phyloP scores from a whole-genome alignment of 106 monocot species.

The Platanthera zijinensis region DNA sequence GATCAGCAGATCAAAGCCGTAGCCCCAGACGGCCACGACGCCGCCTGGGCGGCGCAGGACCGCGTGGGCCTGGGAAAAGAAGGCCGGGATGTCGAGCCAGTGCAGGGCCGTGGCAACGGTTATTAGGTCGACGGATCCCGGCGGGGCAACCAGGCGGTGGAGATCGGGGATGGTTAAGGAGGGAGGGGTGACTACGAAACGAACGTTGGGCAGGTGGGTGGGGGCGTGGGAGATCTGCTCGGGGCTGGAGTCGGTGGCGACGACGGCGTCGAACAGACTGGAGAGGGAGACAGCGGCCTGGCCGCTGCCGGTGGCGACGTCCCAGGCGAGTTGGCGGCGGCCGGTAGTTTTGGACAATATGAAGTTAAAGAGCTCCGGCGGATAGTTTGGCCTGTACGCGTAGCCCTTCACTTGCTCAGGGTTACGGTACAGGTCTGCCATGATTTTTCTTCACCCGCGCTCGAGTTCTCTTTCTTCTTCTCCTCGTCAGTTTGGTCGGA shows the following conservation, averaged over 20 bases:
- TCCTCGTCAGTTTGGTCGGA: too few species aligned
- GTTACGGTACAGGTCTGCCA: slow-evolving; percentile 59
- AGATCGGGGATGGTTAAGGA: slow-evolving; percentile 20
- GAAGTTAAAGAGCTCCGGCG: slow-evolving; percentile 58
- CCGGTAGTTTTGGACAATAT: slow-evolving; percentile 53
- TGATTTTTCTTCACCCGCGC: slow-evolving; percentile 7
- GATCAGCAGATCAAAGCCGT: neutral
- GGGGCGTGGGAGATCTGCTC: slow-evolving; percentile 25
- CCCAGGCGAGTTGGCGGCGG: slow-evolving; percentile 59
- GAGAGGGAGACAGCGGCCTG: slow-evolving; percentile 41
- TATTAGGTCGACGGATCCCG: slow-evolving; percentile 52
- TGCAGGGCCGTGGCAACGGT: slow-evolving; percentile 81
- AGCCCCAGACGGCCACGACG: slow-evolving; percentile 75
- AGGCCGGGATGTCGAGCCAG: slow-evolving; percentile 67
- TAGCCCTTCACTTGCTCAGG: slow-evolving; percentile 24
- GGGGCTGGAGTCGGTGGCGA: slow-evolving; percentile 63
- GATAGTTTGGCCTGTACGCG: slow-evolving; percentile 53
- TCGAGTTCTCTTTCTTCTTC: too few species aligned
- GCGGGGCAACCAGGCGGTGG: slow-evolving; percentile 23
- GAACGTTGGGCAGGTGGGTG: slow-evolving; percentile 44
- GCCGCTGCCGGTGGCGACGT: slow-evolving; percentile 86
- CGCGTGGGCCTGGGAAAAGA: slow-evolving; percentile 33
- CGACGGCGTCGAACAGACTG: slow-evolving; percentile 37
- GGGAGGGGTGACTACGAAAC: slow-evolving; percentile 42
- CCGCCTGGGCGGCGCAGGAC: slow-evolving; percentile 47